Base-by-base conservation (phyloP, 2,329 filamentous ascomycete genomes). In the Dactylellina sp. region DNA sequence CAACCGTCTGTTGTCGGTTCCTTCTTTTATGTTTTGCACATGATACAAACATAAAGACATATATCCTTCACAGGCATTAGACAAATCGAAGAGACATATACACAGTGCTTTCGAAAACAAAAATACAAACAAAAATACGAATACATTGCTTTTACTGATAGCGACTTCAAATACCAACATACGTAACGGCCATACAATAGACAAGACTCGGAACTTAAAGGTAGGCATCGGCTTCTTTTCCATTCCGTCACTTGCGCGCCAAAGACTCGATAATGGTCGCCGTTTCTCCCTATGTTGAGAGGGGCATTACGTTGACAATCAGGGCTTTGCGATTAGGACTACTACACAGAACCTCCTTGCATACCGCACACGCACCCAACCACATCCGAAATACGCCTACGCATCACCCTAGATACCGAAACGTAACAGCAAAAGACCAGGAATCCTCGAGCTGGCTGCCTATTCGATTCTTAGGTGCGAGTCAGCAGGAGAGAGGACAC, bases 391-490 rank as follows among this genome's bases (percentile, higher is more conserved):
- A 47, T 44, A 64, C 68, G 50, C 42, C 60, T 63, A 47, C 59
- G 49, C 37, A 46, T 44, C 28, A 56, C 24, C 55, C 50, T 39
- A 44, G 70, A 74, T 66, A 74, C 61, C 57, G 42, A 57, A 74
- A 74, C 61, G 70, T 66, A 74, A 66, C 70, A 74, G 32, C 56
- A 62, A 62, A 25, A 66, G 24, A 28, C 40, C 55, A 74, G 57
- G 70, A 65, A 74, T 74, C 53, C 25, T 57, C 44, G 44, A 46
- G 32, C 56, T 74, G 70, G 61, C 53, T 66, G 70, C 70, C 70
- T 74, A 74, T 66, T 74, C 49, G 49, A 65, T 66, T 74, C 32
- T 55, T 56, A n/a, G 55, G n/a, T 61, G 32, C 61, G 56, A 56
- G 61, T 66, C 56, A 61, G 61, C 52, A 53, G 60, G 28, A 57